A percentile compares a stretch with the other conserved stretches of the same genome.
phyloP scores from a whole-genome alignment of 768 basidiomycete species.

The Asterophora parasitica region DNA sequence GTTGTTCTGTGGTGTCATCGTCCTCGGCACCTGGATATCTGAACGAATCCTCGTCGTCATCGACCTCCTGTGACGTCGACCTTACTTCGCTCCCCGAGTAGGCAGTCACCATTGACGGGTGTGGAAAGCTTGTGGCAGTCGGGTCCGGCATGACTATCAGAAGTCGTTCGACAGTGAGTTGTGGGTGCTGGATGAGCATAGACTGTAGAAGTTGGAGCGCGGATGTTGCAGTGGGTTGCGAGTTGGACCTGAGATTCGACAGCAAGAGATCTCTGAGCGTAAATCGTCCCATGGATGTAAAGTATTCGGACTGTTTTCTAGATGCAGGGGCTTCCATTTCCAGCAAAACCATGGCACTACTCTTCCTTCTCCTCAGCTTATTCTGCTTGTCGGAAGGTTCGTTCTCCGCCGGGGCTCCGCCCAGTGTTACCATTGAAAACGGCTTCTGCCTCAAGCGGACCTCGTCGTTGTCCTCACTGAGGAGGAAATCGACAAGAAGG shows the following conservation, averaged over 20 bases:
- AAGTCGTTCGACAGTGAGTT: constrained; percentile 58
- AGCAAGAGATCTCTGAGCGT: constrained; percentile 86
- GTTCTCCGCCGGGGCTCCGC: constrained; percentile 30
- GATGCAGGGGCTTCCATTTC: constrained; percentile 79
- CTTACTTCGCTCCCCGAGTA: constrained; percentile 9
- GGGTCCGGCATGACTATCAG: constrained; percentile 67
- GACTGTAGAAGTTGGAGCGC: constrained; percentile 80
- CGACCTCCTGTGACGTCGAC: constrained; percentile 27
- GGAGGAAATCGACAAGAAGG: constrained; percentile 71
- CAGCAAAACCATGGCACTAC: constrained; percentile 86
- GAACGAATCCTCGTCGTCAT: constrained; percentile 50
- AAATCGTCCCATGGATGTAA: constrained; percentile 83
- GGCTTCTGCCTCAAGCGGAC: constrained; percentile 37
- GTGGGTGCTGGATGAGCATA: constrained; percentile 66
- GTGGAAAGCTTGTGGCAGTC: constrained; percentile 69
- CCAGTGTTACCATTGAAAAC: constrained; percentile 42
- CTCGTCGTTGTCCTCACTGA: constrained; percentile 81
- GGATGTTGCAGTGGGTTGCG: constrained; percentile 61
- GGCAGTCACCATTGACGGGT: constrained; percentile 39
- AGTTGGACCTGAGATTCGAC: constrained; percentile 68
- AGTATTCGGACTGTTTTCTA: constrained; percentile 70
- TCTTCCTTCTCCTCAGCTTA: constrained; percentile 63
- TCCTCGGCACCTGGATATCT: constrained; percentile 12
- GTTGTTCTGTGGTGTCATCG: constrained; percentile 4
- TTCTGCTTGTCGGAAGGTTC: constrained; percentile 34